Percentiles rank a stretch among this genome's conserved stretches.
phyloP scores from a whole-genome alignment of 148 eudicot genomes.

The Fagopyrum esculentum region DNA sequence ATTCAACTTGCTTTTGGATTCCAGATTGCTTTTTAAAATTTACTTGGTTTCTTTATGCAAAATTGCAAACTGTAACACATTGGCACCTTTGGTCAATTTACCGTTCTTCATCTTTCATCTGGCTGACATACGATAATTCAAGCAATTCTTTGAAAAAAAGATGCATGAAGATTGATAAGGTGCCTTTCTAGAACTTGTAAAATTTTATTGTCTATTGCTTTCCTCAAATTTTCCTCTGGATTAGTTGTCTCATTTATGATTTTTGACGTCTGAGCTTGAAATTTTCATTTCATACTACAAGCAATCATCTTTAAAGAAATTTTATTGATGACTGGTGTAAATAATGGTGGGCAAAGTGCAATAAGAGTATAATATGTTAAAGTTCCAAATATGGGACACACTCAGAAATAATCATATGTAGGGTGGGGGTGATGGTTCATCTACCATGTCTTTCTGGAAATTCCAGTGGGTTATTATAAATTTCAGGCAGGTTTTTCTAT shows the following conservation, averaged over 20 bases:
- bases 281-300: background rate
- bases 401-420: background rate
- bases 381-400: background rate
- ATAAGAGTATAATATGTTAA: background rate
- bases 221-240: background rate
- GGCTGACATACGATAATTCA: background rate
- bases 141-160: background rate
- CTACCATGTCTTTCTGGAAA: background rate
- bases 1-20: slow-evolving; percentile 3
- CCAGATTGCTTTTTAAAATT: background rate
- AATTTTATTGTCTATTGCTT: background rate
- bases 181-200: background rate
- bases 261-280: background rate
- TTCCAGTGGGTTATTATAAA: background rate
- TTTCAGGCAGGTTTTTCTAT: background rate
- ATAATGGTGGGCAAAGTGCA: background rate
- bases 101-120: background rate
- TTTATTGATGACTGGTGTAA: background rate
- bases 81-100: background rate
- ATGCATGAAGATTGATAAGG: background rate
- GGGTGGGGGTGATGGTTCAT: background rate
- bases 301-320: background rate
- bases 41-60: background rate
- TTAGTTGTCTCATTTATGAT: background rate
- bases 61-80: background rate